Evolutionary conservation across 805 yeast species (phyloP).

Genomic region (Blastobotrys robertii): DNA sequence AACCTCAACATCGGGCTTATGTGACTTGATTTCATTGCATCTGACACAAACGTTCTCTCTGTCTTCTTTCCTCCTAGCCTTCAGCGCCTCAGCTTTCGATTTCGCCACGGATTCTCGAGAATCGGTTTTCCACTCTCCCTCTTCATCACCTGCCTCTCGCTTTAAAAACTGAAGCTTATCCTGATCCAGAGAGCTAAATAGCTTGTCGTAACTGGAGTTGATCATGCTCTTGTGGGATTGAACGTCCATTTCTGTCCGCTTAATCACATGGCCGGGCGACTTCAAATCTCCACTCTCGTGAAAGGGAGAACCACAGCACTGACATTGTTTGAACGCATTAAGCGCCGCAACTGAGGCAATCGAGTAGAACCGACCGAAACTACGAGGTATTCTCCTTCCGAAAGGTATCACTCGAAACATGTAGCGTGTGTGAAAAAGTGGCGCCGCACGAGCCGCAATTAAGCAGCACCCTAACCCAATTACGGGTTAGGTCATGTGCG

Average conservation of each 20-base stretch:
- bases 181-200: constrained; percentile 8
- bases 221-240: constrained; percentile 3
- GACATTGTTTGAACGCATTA: constrained; percentile 1
- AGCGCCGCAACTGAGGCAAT: not conserved
- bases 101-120: constrained; percentile 1
- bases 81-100: constrained; percentile 1
- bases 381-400: too few relatives aligned
- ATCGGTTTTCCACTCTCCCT: constrained; percentile 3
- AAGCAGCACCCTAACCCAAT: too few relatives aligned
- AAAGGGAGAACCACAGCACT: constrained; percentile 7
- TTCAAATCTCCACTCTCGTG: constrained; percentile 1
- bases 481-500: too few relatives aligned
- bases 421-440: too few relatives aligned
- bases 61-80: constrained; percentile 5
- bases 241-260: not conserved
- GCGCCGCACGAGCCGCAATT: too few relatives aligned
- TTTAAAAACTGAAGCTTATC: constrained; percentile 10
- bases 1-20: constrained; percentile 2
- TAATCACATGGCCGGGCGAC: constrained; percentile 2
- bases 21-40: constrained; percentile 14
- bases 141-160: constrained; percentile 6
- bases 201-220: not conserved
- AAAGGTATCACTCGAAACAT: too few relatives aligned
- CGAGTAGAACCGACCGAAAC: not conserved
- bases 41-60: constrained; percentile 15